Evolutionary conservation across 306 rosid genomes (phyloP).

Genomic region (Dalbergia cultrata): DNA sequence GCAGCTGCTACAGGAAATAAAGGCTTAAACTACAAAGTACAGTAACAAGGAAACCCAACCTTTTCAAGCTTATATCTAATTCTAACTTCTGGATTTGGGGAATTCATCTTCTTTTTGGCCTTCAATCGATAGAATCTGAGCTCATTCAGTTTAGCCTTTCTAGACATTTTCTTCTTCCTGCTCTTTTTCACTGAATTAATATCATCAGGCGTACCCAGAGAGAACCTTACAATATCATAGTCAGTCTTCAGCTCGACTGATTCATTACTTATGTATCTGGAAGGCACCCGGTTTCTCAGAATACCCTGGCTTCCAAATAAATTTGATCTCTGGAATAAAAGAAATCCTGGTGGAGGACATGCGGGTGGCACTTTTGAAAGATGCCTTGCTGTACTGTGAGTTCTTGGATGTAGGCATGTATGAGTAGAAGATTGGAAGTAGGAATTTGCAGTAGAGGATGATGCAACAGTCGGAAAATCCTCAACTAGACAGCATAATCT

Average conservation of each 20-base stretch:
- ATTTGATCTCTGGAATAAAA: conserved; percentile 42
- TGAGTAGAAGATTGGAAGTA: conserved; percentile 37
- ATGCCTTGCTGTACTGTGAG: conserved; percentile 42
- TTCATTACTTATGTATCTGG: conserved; percentile 61
- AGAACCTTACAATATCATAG: conserved; percentile 67
- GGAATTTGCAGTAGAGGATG: conserved; percentile 42
- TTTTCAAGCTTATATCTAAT: conserved; percentile 85
- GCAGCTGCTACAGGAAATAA: conserved; percentile 11
- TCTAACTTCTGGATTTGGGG: conserved; percentile 93
- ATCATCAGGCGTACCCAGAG: conserved; percentile 50
- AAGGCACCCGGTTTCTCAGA: conserved; percentile 50
- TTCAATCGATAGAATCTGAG: conserved; percentile 82
- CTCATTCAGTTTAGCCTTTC: conserved; percentile 79
- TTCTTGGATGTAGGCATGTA: conserved; percentile 44
- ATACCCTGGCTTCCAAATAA: conserved; percentile 28
- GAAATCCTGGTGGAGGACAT: conserved; percentile 32
- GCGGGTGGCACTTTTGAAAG: conserved; percentile 29
- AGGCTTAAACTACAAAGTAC: conserved; percentile 8
- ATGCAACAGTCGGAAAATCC: conserved; percentile 48
- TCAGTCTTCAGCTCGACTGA: conserved; percentile 67
- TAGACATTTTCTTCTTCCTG: conserved; percentile 64
- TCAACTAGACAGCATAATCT: conserved; percentile 47
- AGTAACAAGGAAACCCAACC: conserved; percentile 53
- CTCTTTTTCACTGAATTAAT: conserved; percentile 31
- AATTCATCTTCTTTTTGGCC: conserved; percentile 87